Evolutionary conservation across 345 rosid species (phyloP).

Genomic region (Gossypium longicalyx): DNA sequence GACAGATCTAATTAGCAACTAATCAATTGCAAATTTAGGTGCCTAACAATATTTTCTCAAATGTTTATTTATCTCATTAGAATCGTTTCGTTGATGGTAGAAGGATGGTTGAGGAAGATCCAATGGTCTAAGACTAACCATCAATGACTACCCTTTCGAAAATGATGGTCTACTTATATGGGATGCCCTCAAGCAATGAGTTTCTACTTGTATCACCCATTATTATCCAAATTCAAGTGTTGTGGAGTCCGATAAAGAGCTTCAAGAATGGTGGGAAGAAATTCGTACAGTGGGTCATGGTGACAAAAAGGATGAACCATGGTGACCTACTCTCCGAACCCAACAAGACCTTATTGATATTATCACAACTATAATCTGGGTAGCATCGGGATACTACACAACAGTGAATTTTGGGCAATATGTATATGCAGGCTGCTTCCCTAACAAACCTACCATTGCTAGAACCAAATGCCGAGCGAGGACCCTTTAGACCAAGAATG

Average conservation of each 20-base stretch:
- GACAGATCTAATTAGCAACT: constrained; percentile 46
- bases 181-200: constrained; percentile 45
- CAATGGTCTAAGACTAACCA: constrained; percentile 46
- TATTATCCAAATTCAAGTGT: constrained; percentile 34
- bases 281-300: constrained; percentile 45
- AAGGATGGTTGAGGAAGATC: constrained; percentile 56
- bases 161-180: constrained; percentile 51
- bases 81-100: constrained; percentile 18
- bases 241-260: constrained; percentile 39
- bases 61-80: not conserved
- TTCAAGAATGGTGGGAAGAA: constrained; percentile 57
- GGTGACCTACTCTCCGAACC: constrained; percentile 48
- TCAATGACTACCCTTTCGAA: constrained; percentile 58
- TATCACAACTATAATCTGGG: constrained; percentile 40
- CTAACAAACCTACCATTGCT: constrained; percentile 44
- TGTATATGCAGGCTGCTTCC: constrained; percentile 41
- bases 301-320: constrained; percentile 44
- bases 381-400: constrained; percentile 47
- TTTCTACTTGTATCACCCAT: constrained; percentile 41
- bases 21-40: not conserved
- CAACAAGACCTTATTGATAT: constrained; percentile 30
- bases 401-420: constrained; percentile 58
- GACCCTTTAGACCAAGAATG: constrained; percentile 31
- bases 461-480: constrained; percentile 43
- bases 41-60: not conserved